These are phyloP conservation scores for Penicillium egyptiacum DNA, from an alignment of 495 filamentous ascomycete genomes.

Conservation along the genomic window DNA sequence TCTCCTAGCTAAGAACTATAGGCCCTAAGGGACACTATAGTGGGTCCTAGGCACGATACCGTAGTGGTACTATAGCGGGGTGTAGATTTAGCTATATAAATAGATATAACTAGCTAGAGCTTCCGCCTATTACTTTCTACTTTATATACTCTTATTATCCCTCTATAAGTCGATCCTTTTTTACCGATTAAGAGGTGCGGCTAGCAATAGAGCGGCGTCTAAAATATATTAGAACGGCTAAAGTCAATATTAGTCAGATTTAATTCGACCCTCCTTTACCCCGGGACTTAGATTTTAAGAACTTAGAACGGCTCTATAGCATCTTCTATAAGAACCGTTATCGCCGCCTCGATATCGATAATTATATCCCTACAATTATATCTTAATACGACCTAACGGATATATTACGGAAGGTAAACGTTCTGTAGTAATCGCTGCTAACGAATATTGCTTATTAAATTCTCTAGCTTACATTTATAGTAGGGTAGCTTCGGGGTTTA, in stretches of 20 bases:
- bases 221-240: constrained; percentile 9
- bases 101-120: too few species aligned
- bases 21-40: too few species aligned
- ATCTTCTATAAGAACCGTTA: constrained; percentile 24
- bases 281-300: constrained; percentile 16
- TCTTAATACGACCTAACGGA: constrained; percentile 13
- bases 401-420: constrained; percentile 4
- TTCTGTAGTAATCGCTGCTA: constrained; percentile 7
- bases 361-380: constrained; percentile 26
- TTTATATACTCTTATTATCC: too few species aligned
- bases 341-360: constrained; percentile 20
- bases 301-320: constrained; percentile 19
- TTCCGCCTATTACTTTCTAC: too few species aligned
- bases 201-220: constrained; percentile 5
- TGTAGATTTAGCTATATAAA: too few species aligned
- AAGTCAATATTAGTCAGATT: constrained; percentile 20
- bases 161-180: background rate
- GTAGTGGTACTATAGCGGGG: too few species aligned
- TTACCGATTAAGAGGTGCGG: constrained; percentile 12
- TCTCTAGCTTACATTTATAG: too few species aligned
- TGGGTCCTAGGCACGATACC: too few species aligned
- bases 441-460: background rate
- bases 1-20: too few species aligned
- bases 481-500: too few species aligned
- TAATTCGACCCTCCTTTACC: constrained; percentile 14